Percentiles rank a stretch among this genome's conserved stretches.
These are phyloP conservation scores for Mucor lusitanicus DNA, from an alignment of 371 early-diverging fungal genomes.

Conservation along the genomic window DNA sequence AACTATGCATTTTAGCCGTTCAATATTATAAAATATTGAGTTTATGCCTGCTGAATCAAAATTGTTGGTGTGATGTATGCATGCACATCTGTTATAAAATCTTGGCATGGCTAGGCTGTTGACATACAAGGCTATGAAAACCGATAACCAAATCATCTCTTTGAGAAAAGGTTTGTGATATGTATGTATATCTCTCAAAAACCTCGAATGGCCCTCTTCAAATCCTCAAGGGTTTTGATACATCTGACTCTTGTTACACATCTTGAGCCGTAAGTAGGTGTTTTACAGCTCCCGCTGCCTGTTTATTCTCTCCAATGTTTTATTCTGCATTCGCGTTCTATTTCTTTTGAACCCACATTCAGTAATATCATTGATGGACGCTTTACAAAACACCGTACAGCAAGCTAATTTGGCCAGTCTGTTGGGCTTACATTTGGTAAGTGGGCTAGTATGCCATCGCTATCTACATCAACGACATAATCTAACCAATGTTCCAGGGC, in stretches of 20 bases:
- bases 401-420: conserved; percentile 50
- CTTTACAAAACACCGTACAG: conserved; percentile 37
- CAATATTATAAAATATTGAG: too few relatives aligned
- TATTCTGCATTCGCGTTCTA: not conserved
- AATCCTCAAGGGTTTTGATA: not conserved
- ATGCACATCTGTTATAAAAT: too few relatives aligned
- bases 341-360: not conserved
- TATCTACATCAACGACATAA: not conserved
- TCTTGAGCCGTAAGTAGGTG: not conserved
- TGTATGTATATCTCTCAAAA: too few relatives aligned
- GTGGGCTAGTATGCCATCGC: not conserved
- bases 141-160: too few relatives aligned
- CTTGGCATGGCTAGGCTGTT: too few relatives aligned
- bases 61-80: too few relatives aligned
- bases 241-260: not conserved
- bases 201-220: not conserved
- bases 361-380: conserved; percentile 32
- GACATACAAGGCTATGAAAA: too few relatives aligned
- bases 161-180: too few relatives aligned
- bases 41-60: too few relatives aligned
- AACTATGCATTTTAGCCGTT: too few relatives aligned
- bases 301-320: not conserved
- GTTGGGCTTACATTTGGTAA: conserved; percentile 49
- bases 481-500: conserved; percentile 18
- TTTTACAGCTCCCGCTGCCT: not conserved